Evolutionary conservation across 495 filamentous ascomycete genomes (phyloP), one percentile per base, ranked within the genome.

Genomic region (Neurospora sublineolata): DNA sequence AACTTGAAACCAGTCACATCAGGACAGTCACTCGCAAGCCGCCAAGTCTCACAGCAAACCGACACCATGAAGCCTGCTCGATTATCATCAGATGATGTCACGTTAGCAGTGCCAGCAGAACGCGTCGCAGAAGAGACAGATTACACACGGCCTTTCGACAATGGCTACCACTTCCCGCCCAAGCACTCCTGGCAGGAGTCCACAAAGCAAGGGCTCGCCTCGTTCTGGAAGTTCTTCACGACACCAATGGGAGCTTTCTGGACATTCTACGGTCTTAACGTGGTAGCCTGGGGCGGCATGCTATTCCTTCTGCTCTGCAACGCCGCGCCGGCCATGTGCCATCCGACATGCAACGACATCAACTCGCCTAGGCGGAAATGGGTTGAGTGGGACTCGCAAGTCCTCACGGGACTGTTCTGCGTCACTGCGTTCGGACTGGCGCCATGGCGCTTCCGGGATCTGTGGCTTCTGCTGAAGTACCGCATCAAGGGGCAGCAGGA

Each of bases 251-350:
- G 93, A 12, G 91, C 93, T 78, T 82, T 93, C 72, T 84, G 93
- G 60, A 90, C 87, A 3, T 78, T 96, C 52, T 96, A 97, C 81
- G 89, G 89, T 23, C 87, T 95, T 41, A 92, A 91, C 69, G 86
- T 95, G 3, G 84, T 96, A 6, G 93, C 92, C 10, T 97, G 93
- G 93, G 93, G 93, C 69, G 91, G 89, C 41, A 96, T 97, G 93
- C 83, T 96, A 23, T 94, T 97, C 82, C 84, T 96, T 20, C 86
- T 97, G 10, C 84, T 96, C 70, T 88, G 86, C 80, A 90, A 91
- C 75, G 93, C 90, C 14, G 84, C 87, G 0, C 90, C 92, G 1
- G 88, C 89, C 73, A 94, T 95, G 93, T 95, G 93, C 82, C 84
- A 85, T 67, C 90, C 89, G 5, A 84, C 76, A 11, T 95, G 92